Evolutionary conservation across 306 rosid genomes (phyloP), one percentile per base, ranked within the genome.

Genomic region (Vigna trinervia): DNA sequence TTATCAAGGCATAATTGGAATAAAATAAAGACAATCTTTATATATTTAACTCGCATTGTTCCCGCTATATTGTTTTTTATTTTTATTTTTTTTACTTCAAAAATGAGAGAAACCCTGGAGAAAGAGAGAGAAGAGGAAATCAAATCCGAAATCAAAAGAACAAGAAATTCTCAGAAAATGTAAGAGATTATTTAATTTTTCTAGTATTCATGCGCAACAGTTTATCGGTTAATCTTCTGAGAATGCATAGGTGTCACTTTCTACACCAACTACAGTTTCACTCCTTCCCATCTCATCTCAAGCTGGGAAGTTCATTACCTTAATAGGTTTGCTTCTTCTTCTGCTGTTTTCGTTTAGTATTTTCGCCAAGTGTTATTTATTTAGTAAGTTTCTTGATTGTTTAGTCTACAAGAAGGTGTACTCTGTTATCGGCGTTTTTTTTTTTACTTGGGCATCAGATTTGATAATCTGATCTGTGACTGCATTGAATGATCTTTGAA

Each of bases 251-350:
- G 97, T 81, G 83, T 85, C 34, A 15, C 97, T 9, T 89, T 90
- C 73, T 88, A 97, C 88, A 80, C 84, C 78, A 90, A 89, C 84
- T 92, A 88, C 88, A 82, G 73, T 73, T 89, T 95, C 61, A 88
- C 69, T 74, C 90, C 97, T 81, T 85, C 92, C 3, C 94, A 92
- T 76, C 84, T 90, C 53, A 89, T 90, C 75, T 92, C 97, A 17
- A 87, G 88, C 82, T 95, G 98, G 97, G 97, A 90, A 78, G 83
- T 85, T 69, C 89, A 95, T 86, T 92, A 92, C 79, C 99, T 92
- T 69, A 95, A 95, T 83, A 92, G 99, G 97, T 95, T 23, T 68
- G 54, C 50, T 15, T 7, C 7, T 62, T 73, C 57, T 65, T 46
- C 56, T 28, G 3, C 51, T 47, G 1, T 48, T 72, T 48, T 36